These are phyloP conservation scores for Populus ilicifolia DNA, from an alignment of 345 rosid species.

Conservation along the genomic window DNA sequence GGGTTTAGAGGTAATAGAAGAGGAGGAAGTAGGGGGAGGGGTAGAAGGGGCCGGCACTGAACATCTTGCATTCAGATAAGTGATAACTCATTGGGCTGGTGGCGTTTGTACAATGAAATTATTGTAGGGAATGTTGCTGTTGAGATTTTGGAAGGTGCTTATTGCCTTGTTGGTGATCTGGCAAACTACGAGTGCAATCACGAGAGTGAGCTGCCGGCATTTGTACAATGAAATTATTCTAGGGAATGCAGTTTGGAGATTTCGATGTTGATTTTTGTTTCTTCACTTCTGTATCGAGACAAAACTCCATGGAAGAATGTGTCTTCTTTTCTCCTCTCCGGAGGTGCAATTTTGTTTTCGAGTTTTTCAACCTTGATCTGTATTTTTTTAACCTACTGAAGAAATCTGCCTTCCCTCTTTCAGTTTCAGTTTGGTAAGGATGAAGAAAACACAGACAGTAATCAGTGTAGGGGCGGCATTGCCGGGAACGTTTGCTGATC, in stretches of 20 bases:
- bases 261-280: neutral
- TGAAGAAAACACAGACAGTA: neutral
- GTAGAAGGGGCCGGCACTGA: conserved; percentile 32
- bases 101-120: neutral
- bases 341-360: neutral
- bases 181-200: too few species aligned
- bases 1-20: conserved; percentile 52
- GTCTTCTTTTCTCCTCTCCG: neutral
- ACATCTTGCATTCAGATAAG: neutral
- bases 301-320: neutral
- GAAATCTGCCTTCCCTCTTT: too few species aligned
- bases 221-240: neutral
- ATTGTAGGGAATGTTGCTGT: neutral
- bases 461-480: neutral
- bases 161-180: too few species aligned
- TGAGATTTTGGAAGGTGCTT: neutral
- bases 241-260: neutral
- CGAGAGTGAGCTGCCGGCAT: neutral
- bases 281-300: neutral
- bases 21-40: conserved; percentile 20
- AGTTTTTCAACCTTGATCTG: neutral
- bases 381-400: too few species aligned
- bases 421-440: neutral
- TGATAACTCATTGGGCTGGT: neutral
- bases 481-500: neutral